These are phyloP conservation scores for Heracleum sosnowskyi DNA, from an alignment of 129 eudicot genomes.

Conservation along the genomic window DNA sequence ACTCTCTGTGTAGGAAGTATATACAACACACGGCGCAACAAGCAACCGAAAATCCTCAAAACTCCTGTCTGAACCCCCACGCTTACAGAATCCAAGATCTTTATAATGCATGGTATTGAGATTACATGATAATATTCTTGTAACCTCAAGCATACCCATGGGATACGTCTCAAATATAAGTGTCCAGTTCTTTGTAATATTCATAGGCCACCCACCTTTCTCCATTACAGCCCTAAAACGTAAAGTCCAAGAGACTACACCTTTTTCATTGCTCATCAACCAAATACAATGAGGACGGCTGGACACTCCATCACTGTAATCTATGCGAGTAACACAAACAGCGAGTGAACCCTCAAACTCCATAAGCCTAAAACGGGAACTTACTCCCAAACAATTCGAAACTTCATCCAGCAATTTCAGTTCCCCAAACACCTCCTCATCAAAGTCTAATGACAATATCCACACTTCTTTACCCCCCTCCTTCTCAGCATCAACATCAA, in stretches of 20 bases:
- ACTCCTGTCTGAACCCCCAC: not conserved
- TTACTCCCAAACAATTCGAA: not conserved
- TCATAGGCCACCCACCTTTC: not conserved
- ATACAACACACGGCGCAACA: not conserved
- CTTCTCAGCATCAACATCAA: too few relatives aligned
- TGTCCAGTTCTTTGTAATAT: not conserved
- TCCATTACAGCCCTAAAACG: not conserved
- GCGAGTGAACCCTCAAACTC: not conserved
- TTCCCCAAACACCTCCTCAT: not conserved
- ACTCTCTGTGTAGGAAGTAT: not conserved
- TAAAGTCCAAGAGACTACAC: not conserved
- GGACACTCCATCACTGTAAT: too few relatives aligned
- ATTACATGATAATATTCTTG: not conserved
- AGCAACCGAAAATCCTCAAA: not conserved
- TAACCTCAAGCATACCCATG: not conserved
- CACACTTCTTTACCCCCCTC: not conserved
- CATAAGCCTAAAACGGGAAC: not conserved
- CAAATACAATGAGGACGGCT: not conserved
- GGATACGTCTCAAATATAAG: not conserved
- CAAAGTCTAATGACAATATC: not conserved
- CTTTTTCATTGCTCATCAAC: not conserved
- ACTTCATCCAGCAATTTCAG: not conserved
- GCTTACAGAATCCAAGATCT: not conserved
- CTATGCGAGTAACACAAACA: not conserved
- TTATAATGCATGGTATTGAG: not conserved